Evolutionary conservation across 148 eudicot genomes (phyloP).

Genomic region (Selenicereus undatus): DNA sequence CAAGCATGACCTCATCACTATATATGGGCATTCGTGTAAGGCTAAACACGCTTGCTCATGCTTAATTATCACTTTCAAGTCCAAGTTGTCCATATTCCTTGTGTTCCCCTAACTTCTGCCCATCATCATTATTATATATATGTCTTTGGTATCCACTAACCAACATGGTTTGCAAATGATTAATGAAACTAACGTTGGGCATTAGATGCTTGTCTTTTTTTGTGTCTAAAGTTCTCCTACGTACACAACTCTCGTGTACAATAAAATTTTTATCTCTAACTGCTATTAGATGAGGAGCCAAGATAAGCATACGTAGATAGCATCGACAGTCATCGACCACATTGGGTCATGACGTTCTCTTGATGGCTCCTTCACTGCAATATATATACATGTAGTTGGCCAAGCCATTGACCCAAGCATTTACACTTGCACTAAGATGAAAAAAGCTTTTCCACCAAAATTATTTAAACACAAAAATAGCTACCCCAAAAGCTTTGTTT

Average conservation of each 20-base stretch:
- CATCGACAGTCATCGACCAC: not conserved
- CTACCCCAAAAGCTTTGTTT: not conserved
- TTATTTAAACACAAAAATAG: not conserved
- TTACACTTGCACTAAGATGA: not conserved
- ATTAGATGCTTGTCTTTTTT: not conserved
- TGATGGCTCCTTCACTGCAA: not conserved
- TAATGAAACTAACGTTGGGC: not conserved
- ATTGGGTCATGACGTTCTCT: constrained; percentile 7
- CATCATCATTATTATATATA: not conserved
- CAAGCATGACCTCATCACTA: not conserved
- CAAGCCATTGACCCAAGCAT: not conserved
- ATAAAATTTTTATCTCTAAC: not conserved
- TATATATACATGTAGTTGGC: not conserved
- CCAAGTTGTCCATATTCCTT: not conserved
- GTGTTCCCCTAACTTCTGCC: not conserved
- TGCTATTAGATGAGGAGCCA: not conserved
- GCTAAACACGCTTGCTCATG: not conserved
- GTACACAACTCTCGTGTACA: not conserved
- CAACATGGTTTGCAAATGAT: not conserved
- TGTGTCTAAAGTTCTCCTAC: not conserved
- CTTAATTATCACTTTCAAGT: not conserved
- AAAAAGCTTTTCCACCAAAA: not conserved
- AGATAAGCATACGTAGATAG: not conserved
- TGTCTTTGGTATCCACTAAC: not conserved
- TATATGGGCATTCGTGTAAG: not conserved